Percentiles rank a stretch among this genome's conserved stretches.
Conservation (phyloP, 2,329 filamentous ascomycete species). For the Paraphaeosphaeria minitans region DNA sequence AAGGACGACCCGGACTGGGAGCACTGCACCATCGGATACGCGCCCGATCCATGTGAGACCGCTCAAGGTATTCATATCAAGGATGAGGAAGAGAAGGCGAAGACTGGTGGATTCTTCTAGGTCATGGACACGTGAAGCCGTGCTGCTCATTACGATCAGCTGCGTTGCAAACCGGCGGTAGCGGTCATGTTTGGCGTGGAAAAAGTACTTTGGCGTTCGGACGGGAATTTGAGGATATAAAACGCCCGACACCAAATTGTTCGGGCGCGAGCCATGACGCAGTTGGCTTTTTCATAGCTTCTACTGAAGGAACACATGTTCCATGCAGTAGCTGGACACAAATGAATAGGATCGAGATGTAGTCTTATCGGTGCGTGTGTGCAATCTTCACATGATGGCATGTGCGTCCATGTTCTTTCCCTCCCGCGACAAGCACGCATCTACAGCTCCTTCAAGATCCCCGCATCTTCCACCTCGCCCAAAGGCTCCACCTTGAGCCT, state of each 20-base stretch:
- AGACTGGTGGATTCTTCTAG: not conserved
- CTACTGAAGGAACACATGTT: too few species aligned
- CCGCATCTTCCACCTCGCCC: conserved; percentile 26
- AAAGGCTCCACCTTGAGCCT: conserved; percentile 24
- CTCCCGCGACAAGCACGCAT: too few species aligned
- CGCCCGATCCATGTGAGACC: conserved; percentile 49
- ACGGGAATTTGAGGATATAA: not conserved
- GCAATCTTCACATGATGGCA: too few species aligned
- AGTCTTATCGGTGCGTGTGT: too few species aligned
- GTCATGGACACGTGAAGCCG: not conserved
- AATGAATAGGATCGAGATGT: too few species aligned
- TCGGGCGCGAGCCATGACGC: too few species aligned
- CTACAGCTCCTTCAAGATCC: conserved; percentile 24
- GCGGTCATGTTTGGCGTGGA: not conserved
- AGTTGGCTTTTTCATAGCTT: not conserved
- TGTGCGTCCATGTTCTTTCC: too few species aligned
- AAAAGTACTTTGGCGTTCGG: not conserved
- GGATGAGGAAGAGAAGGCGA: conserved; percentile 22
- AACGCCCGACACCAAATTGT: not conserved
- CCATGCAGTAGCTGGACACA: too few species aligned
- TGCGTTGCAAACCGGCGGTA: not conserved
- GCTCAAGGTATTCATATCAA: conserved; percentile 35
- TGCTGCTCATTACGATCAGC: not conserved
- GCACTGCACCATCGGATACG: conserved; percentile 51
- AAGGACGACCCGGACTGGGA: conserved; percentile 53